Percentiles rank a stretch among this genome's conserved stretches.
These are phyloP conservation scores for Xylariaceae sp. DNA, from an alignment of 2,329 filamentous ascomycete genomes.

Conservation along the genomic window DNA sequence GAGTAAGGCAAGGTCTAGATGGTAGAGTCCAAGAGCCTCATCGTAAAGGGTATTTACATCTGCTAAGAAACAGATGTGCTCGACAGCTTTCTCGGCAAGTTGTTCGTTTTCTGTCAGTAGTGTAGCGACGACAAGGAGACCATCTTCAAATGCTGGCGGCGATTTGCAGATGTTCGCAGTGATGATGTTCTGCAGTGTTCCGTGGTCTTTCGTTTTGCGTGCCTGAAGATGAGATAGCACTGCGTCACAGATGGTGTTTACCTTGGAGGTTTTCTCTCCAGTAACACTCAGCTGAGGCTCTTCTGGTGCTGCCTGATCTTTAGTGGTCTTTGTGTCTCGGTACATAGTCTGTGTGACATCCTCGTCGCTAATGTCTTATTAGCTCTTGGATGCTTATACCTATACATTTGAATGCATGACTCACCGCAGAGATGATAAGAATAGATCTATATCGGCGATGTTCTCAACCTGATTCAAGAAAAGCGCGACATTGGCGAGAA, in stretches of 20 bases:
- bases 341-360: slow-evolving; percentile 95
- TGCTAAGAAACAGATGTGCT: slow-evolving; percentile 96
- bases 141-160: slow-evolving; percentile 85
- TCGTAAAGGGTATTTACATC: slow-evolving; percentile 93
- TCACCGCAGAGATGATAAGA: slow-evolving; percentile 80
- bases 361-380: slow-evolving; percentile 60
- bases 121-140: slow-evolving; percentile 73
- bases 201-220: slow-evolving; percentile 56
- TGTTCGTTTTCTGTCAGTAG: slow-evolving; percentile 66
- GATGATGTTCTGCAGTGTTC: slow-evolving; percentile 77
- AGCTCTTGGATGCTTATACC: slow-evolving; percentile 26
- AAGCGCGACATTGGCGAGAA: slow-evolving; percentile 69
- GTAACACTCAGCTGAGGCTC: slow-evolving; percentile 10
- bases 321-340: slow-evolving; percentile 68
- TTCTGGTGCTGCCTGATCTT: slow-evolving; percentile 21
- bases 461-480: slow-evolving; percentile 86
- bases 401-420: slow-evolving; percentile 21
- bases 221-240: slow-evolving; percentile 67
- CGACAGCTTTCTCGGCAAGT: slow-evolving; percentile 82
- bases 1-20: slow-evolving; percentile 83
- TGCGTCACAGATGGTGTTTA: slow-evolving; percentile 85
- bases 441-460: slow-evolving; percentile 80
- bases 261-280: slow-evolving; percentile 51
- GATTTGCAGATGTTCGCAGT: slow-evolving; percentile 93
- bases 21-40: slow-evolving; percentile 83